Conservation (phyloP, 192 early-diverging fungal genomes). For the Neocallimastix lanati region DNA sequence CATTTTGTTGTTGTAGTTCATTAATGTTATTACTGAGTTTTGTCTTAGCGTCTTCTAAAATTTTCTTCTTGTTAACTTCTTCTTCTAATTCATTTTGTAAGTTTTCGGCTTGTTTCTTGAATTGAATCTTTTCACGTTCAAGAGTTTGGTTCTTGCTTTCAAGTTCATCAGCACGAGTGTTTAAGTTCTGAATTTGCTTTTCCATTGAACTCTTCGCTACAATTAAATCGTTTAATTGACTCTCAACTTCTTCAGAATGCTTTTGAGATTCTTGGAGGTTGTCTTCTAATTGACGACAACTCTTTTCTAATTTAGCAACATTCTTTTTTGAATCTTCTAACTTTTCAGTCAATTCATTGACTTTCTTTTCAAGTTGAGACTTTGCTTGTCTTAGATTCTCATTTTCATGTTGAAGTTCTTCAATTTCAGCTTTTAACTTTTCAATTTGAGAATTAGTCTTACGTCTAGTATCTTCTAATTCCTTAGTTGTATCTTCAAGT, state of each 20-base stretch:
- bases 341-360: constrained; percentile 12
- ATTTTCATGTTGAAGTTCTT: constrained; percentile 16
- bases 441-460: constrained; percentile 12
- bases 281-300: constrained; percentile 13
- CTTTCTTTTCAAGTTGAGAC: constrained; percentile 16
- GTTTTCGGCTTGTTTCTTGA: constrained; percentile 1
- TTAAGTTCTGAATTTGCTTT: constrained; percentile 31
- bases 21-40: constrained; percentile 10
- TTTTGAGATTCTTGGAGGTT: constrained; percentile 7
- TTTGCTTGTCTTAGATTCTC: constrained; percentile 13
- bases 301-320: constrained; percentile 16
- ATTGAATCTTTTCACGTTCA: constrained; percentile 2
- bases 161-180: constrained; percentile 31
- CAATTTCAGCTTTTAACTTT: constrained; percentile 24
- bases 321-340: constrained; percentile 17
- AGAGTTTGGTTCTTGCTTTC: constrained; percentile 11
- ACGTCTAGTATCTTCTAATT: constrained; percentile 25
- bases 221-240: constrained; percentile 36
- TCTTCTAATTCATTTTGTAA: background rate
- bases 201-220: constrained; percentile 47
- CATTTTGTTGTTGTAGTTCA: constrained; percentile 42
- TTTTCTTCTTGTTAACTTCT: background rate
- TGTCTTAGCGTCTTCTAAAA: background rate
- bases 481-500: constrained; percentile 14
- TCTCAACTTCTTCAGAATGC: constrained; percentile 28